These are phyloP conservation scores for Hygrocybe coccinea DNA, from an alignment of 768 basidiomycete genomes.

Conservation along the genomic window DNA sequence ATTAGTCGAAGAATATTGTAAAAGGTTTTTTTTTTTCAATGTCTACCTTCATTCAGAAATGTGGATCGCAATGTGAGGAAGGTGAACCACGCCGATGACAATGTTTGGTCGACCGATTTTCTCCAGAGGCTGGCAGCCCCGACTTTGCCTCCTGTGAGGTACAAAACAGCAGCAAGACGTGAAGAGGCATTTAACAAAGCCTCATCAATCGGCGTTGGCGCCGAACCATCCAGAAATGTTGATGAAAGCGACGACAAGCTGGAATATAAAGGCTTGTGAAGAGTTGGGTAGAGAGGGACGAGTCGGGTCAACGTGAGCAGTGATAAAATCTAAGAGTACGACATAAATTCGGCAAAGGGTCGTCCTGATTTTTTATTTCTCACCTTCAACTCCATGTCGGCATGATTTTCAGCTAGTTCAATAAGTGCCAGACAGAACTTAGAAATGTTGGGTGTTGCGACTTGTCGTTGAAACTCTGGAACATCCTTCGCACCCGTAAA, in stretches of 20 bases:
- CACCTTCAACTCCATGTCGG: background rate
- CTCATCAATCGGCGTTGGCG: slow-evolving; percentile 37
- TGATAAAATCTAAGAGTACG: slow-evolving; percentile 42
- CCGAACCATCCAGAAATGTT: slow-evolving; percentile 51
- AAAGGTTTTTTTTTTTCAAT: slow-evolving; percentile 6
- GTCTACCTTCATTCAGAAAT: slow-evolving; percentile 44
- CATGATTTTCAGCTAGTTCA: slow-evolving; percentile 20
- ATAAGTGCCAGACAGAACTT: slow-evolving; percentile 59
- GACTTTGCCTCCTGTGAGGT: slow-evolving; percentile 74
- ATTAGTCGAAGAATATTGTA: background rate
- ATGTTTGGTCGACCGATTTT: slow-evolving; percentile 65
- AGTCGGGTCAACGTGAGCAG: slow-evolving; percentile 50
- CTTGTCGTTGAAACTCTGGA: slow-evolving; percentile 80
- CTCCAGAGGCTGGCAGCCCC: slow-evolving; percentile 69
- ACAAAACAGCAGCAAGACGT: slow-evolving; percentile 56
- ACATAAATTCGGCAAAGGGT: slow-evolving; percentile 61
- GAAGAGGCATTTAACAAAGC: slow-evolving; percentile 46
- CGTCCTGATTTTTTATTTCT: slow-evolving; percentile 47
- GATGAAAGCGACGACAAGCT: slow-evolving; percentile 51
- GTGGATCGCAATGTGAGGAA: slow-evolving; percentile 57
- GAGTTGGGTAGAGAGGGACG: slow-evolving; percentile 60
- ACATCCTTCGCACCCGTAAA: slow-evolving; percentile 55
- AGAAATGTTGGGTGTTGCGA: slow-evolving; percentile 63
- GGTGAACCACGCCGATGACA: slow-evolving; percentile 62
- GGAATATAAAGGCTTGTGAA: slow-evolving; percentile 52